These are phyloP conservation scores for Vitellaria paradoxa DNA, from an alignment of 179 eudicot genomes.

Conservation along the genomic window DNA sequence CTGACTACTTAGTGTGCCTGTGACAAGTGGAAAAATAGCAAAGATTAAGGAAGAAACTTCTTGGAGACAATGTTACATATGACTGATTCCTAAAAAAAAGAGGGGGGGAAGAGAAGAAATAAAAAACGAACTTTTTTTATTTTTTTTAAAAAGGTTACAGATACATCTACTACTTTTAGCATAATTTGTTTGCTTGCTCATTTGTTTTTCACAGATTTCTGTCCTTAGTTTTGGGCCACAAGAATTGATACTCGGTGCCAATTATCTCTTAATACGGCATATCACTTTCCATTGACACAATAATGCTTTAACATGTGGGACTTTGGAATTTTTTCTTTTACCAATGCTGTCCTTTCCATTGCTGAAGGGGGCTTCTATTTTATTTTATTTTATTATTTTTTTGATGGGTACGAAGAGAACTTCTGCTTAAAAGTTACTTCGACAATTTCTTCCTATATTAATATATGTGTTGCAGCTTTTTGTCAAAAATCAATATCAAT, in stretches of 20 bases:
- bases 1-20: no score
- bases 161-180: constrained; percentile 3
- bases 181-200: constrained; percentile 17
- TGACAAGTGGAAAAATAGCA: background rate
- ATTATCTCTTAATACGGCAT: constrained; percentile 14
- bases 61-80: background rate
- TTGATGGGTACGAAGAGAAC: no score
- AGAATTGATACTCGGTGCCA: constrained; percentile 13
- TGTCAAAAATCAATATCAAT: no score
- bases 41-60: constrained; percentile 6
- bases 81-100: background rate
- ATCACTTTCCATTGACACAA: constrained; percentile 20
- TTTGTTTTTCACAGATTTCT: constrained; percentile 7
- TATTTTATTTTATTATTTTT: background rate
- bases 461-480: no score
- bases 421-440: no score
- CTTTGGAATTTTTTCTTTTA: background rate
- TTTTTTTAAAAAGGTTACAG: no score
- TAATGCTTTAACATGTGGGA: constrained; percentile 9
- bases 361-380: no score
- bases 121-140: background rate
- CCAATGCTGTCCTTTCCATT: background rate
- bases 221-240: constrained; percentile 15
- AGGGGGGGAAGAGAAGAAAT: background rate
- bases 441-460: no score